phyloP scores from a whole-genome alignment of 768 basidiomycete species.

The Boletales sp. region DNA sequence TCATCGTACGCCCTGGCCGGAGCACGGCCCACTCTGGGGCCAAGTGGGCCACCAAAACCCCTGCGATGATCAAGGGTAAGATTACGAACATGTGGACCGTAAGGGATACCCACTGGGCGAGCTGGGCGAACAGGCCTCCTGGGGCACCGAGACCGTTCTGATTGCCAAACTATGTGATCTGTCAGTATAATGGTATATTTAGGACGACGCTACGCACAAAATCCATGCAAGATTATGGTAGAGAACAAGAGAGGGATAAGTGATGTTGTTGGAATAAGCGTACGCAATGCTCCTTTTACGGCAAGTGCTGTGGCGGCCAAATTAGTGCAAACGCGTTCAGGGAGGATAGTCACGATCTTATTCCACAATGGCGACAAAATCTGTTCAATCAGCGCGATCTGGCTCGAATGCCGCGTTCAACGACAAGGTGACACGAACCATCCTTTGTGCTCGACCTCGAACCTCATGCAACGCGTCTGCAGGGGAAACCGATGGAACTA shows the following conservation, averaged over 20 bases:
- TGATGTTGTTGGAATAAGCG: slow-evolving; percentile 1
- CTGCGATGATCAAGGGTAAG: slow-evolving; percentile 33
- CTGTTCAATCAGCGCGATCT: slow-evolving; percentile 22
- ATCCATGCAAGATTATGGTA: slow-evolving; percentile 33
- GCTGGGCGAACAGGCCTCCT: slow-evolving; percentile 59
- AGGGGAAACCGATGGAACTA: slow-evolving; percentile 99
- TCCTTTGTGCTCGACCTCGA: not conserved
- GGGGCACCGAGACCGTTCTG: slow-evolving; percentile 41
- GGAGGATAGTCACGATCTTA: slow-evolving; percentile 13
- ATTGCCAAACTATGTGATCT: slow-evolving; percentile 33
- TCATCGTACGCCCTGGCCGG: slow-evolving; percentile 82
- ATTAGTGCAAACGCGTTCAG: slow-evolving; percentile 24
- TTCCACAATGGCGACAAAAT: slow-evolving; percentile 29
- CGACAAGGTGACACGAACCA: slow-evolving; percentile 58
- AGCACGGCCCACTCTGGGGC: slow-evolving; percentile 42
- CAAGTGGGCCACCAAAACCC: slow-evolving; percentile 51
- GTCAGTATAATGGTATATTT: slow-evolving; percentile 1
- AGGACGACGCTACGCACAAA: slow-evolving; percentile 28
- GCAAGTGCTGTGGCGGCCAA: slow-evolving; percentile 27
- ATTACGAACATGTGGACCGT: not conserved
- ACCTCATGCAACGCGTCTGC: slow-evolving; percentile 27
- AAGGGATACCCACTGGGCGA: slow-evolving; percentile 50
- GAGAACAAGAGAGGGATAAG: slow-evolving; percentile 13
- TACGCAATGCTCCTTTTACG: slow-evolving; percentile 29
- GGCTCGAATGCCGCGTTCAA: slow-evolving; percentile 80